A percentile compares a stretch with the other conserved stretches of the same genome.
Conservation (phyloP, 2,329 filamentous ascomycete species). For the Talaromyces sp. region DNA sequence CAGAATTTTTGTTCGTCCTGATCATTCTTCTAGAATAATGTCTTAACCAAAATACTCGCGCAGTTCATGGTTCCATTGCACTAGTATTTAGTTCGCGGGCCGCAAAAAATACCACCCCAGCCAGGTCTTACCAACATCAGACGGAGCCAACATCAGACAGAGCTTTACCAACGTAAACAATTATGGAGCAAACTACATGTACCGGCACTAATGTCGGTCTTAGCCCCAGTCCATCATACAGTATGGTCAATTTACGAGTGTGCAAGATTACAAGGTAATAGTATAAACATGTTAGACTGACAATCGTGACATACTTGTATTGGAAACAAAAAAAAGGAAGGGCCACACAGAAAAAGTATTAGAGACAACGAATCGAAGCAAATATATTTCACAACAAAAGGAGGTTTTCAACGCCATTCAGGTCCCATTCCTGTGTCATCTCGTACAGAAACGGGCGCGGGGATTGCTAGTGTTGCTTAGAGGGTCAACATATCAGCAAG, state of each 20-base stretch:
- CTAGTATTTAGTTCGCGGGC: not conserved
- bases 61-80: not conserved
- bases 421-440: not conserved
- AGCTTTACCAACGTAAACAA: too few relatives aligned
- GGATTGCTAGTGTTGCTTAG: not conserved
- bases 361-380: not conserved
- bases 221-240: too few relatives aligned
- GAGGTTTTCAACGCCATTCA: not conserved
- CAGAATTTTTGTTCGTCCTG: too few relatives aligned
- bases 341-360: not conserved
- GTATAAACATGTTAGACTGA: not conserved
- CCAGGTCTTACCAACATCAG: not conserved
- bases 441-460: not conserved
- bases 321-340: not conserved
- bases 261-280: not conserved
- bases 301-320: not conserved
- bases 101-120: not conserved
- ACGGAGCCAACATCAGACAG: too few relatives aligned
- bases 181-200: too few relatives aligned
- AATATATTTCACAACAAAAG: not conserved
- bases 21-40: too few relatives aligned
- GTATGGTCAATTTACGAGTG: too few relatives aligned
- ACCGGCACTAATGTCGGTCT: too few relatives aligned
- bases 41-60: too few relatives aligned
- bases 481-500: slow-evolving; percentile 5